Evolutionary conservation across 2,329 filamentous ascomycete genomes (phyloP), one percentile per base, ranked within the genome.

Genomic region (Amphichorda felina): DNA sequence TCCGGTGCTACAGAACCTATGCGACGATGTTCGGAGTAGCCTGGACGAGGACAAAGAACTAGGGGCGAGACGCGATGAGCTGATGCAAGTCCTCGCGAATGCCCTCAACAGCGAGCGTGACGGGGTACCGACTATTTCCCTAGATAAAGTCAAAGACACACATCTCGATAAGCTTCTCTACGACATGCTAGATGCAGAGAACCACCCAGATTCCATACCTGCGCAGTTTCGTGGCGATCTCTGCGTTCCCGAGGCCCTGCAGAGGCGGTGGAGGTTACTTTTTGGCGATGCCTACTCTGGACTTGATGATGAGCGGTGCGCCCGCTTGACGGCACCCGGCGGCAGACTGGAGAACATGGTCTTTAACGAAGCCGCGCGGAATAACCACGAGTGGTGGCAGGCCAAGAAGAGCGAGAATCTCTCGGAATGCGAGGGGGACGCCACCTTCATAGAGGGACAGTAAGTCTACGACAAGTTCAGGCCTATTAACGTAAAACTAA

Each of bases 381-480:
- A 54, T 16, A 41, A 48, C 11, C 38, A 51, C 32, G 50, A 51
- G 6, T 52, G 55, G 15, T 65, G 63, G 63, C 50, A 53, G 34
- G 54, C 60, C 3, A 53, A 45, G 21, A 40, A 50, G 11, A 47
- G 40, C 14, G 48, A 55, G 17, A 48, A 53, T 8, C 44, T 62
- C 8, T 62, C 61, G 2, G 63, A 59, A 38, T 42, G 56, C 8
- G 59, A 64, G 38, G 58, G 50, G 4, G 60, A 63, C 33, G 43
- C 55, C 15, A 48, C 58, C 24, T 69, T 68, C 36, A 55, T 64
- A 34, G 54, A 61, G 17, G 70, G 70, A 38, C 55, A 68, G 68
- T 73, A 50, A 55, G 66, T 51, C n/a, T n/a, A n/a, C n/a, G n/a
- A n/a, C n/a, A n/a, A n/a, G n/a, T n/a, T n/a, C n/a, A n/a, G n/a